Evolutionary conservation across 1,284 basidiomycete species (phyloP).

Genomic region (Coriolopsis trogii): DNA sequence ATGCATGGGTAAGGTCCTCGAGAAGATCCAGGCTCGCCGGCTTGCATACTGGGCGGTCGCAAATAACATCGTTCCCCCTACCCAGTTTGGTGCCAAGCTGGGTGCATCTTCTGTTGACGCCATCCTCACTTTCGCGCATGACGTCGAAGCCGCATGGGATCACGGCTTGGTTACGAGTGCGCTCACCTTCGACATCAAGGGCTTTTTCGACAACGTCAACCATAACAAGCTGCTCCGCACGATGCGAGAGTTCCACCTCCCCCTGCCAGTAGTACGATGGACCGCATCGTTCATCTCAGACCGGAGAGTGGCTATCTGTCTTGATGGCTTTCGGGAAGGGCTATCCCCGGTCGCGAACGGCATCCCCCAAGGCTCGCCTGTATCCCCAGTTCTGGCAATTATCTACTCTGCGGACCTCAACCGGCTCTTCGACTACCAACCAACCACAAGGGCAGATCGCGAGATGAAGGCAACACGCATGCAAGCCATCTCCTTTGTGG

Average conservation of each 20-base stretch:
- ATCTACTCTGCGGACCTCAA: too few relatives aligned
- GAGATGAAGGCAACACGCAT: too few relatives aligned
- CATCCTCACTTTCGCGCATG: slow-evolving; percentile 10
- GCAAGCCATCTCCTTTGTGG: too few relatives aligned
- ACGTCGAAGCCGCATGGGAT: slow-evolving; percentile 6
- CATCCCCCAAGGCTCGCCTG: too few relatives aligned
- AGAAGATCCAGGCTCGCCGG: slow-evolving; percentile 17
- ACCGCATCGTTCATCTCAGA: slow-evolving; percentile 6
- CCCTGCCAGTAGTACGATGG: slow-evolving; percentile 7
- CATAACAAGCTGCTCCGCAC: slow-evolving; percentile 1
- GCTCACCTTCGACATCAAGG: slow-evolving; percentile 12
- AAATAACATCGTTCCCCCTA: slow-evolving; percentile 8
- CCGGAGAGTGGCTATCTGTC: slow-evolving; percentile 4
- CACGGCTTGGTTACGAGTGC: slow-evolving; percentile 5
- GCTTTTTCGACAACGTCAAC: slow-evolving; percentile 15
- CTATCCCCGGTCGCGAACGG: too few relatives aligned
- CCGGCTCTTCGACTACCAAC: too few relatives aligned
- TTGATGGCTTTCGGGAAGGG: slow-evolving; percentile 4
- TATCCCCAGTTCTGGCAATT: too few relatives aligned
- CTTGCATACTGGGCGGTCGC: background rate
- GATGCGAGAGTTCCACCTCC: background rate
- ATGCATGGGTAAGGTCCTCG: slow-evolving; percentile 27
- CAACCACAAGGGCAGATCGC: too few relatives aligned
- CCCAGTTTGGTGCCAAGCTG: background rate
- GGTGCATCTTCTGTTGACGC: slow-evolving; percentile 9